Evolutionary conservation across 495 filamentous ascomycete species (phyloP), one percentile per base, ranked within the genome.

Genomic region (Neurospora sp.): DNA sequence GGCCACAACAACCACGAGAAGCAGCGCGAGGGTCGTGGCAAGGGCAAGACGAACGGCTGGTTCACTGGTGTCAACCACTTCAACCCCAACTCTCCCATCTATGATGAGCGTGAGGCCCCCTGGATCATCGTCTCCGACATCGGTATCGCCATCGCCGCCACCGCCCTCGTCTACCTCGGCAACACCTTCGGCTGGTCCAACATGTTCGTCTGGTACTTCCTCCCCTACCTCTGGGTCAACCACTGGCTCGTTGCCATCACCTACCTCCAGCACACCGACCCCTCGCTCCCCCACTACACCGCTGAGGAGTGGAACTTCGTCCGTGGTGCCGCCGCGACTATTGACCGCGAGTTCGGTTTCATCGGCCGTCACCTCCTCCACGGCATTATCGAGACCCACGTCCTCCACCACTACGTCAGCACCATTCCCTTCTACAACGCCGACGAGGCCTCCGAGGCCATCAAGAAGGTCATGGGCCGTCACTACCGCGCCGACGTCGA

Each of bases 141-240:
- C 20, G 93, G 93, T 79, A 82, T 97, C 45, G 85, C 85, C 72
- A 81, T 93, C 75, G 86, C 85, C 69, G 82, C 83, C 75, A 74
- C 79, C 38, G 82, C 79, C 53, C 82, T 88, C 31, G 81, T 91
- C 70, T 89, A 89, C 75, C 83, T 88, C 74, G 81, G 91, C 75
- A 87, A 89, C 81, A 93, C 82, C 70, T 97, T 89, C 76, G 95
- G 96, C 79, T 94, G 90, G 88, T 78, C 86, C 75, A 97, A 97
- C 83, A 84, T 98, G 78, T 82, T 91, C 38, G 91, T 99, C 53
- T 98, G 96, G 94, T 99, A 98, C 82, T 89, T 92, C 78, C 78
- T 96, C 72, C 96, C 96, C 10, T 99, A 98, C 81, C 85, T 98
- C 75, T 98, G 95, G 95, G 96, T 98, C 35, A 97, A 99, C 88